Evolutionary conservation across 805 yeast genomes (phyloP), one percentile per base, ranked within the genome.

Genomic region (Zygosaccharomyces kombuchaensis): DNA sequence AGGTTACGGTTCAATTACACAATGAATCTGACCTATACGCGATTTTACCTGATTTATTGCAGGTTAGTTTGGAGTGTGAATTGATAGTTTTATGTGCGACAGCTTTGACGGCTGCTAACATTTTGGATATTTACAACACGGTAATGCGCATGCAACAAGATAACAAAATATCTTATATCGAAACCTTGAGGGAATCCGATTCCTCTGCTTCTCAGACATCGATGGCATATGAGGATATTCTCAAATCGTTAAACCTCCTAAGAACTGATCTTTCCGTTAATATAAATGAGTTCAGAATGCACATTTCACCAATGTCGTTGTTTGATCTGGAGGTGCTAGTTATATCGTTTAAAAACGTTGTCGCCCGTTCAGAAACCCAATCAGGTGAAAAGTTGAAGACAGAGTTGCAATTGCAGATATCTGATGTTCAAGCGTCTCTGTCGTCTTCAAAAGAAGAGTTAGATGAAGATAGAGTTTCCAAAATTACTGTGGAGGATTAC

Each of bases 301-400:
- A 84, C 44, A 75, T 89, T 0, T 90, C 84, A 57, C 98, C 99
- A 1, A 83, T 88, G 32, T 80, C 93, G 7, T 74, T 91, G 48
- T 71, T 78, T 36, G 97, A 93, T 57, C 65, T 82, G 1, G 87
- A 84, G 53, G 96, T 86, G 0, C 68, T 91, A 52, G 81, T 81
- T 3, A 65, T 84, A 2, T 74, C 72, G 42, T 66, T 84, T 26
- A 83, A 80, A 34, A 73, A 76, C 34, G 65, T 81, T 2, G 65
- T 62, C n/a, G 84, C 75, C 8, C 80, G 78, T 40, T 61, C 64
- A 12, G 75, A 71, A 36, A 69, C 71, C 13, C 65, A 70, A 4
- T 60, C 69, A 1, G 64, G 62, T 16, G 54, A 66, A 8, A 65
- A 63, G 36, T 39, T 65, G 2, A 75, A 79, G 42, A 80, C 87